Conservation (phyloP, 148 eudicot species). For the Fagopyrum homotropicum region DNA sequence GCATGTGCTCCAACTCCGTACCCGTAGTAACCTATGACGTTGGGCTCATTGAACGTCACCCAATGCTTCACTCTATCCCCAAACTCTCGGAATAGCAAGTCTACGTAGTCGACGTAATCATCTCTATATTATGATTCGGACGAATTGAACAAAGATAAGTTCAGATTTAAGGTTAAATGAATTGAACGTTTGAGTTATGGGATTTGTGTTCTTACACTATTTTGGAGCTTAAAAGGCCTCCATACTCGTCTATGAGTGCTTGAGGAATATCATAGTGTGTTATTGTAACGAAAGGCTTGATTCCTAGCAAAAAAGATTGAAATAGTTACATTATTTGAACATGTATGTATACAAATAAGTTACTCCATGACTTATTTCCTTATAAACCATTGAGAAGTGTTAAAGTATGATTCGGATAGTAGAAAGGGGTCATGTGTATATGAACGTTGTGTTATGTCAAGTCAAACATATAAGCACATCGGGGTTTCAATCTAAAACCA, state of each 20-base stretch:
- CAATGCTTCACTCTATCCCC: constrained; percentile 11
- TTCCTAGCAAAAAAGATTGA: constrained; percentile 6
- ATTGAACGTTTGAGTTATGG: background rate
- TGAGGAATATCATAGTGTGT: constrained; percentile 13
- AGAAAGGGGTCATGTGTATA: too few relatives aligned
- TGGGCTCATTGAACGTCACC: constrained; percentile 13
- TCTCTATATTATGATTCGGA: background rate
- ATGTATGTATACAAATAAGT: too few relatives aligned
- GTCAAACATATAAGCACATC: too few relatives aligned
- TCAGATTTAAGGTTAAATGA: background rate
- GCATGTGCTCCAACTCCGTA: background rate
- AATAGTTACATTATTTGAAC: too few relatives aligned
- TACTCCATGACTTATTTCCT: too few relatives aligned
- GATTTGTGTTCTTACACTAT: constrained; percentile 6
- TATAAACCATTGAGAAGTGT: too few relatives aligned
- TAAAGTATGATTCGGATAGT: too few relatives aligned
- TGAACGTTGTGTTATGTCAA: too few relatives aligned
- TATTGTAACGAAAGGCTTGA: constrained; percentile 14
- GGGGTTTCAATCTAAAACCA: too few relatives aligned
- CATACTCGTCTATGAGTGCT: constrained; percentile 14
- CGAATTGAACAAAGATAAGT: background rate
- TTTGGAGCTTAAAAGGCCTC: constrained; percentile 8
- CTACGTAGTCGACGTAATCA: background rate
- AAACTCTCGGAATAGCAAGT: constrained; percentile 6
- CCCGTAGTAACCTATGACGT: background rate